Evolutionary conservation across 495 filamentous ascomycete genomes (phyloP).

Genomic region (Aspergillus avenaceus): DNA sequence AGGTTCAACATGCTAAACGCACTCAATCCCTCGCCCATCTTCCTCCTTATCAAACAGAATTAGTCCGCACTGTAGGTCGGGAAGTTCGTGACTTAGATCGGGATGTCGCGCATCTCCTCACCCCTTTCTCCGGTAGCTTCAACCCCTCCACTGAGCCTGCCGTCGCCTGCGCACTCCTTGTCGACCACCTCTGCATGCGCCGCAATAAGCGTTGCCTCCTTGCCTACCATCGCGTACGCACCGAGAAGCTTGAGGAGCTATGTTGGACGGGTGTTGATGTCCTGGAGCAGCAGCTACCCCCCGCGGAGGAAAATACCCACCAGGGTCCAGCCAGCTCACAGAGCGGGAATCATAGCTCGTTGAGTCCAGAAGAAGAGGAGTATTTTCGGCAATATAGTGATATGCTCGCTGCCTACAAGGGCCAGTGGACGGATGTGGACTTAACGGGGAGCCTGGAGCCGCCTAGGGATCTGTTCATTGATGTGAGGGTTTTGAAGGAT

Average conservation of each 20-base stretch:
- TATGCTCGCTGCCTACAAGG: conserved; percentile 92
- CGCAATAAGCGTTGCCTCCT: conserved; percentile 95
- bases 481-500: conserved; percentile 94
- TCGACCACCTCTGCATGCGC: conserved; percentile 92
- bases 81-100: conserved; percentile 95
- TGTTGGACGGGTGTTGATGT: conserved; percentile 89
- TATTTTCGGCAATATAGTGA: conserved; percentile 90
- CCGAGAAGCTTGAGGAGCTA: conserved; percentile 89
- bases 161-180: conserved; percentile 80
- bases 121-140: conserved; percentile 79
- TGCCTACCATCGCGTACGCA: conserved; percentile 85
- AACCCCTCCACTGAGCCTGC: conserved; percentile 80
- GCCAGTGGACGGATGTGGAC: conserved; percentile 98
- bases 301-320: conserved; percentile 20
- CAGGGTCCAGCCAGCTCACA: conserved; percentile 26
- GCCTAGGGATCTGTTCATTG: conserved; percentile 92
- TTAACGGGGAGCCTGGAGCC: conserved; percentile 93
- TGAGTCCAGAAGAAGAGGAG: conserved; percentile 97
- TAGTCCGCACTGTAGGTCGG: conserved; percentile 79
- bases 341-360: conserved; percentile 59
- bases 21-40: conserved; percentile 85
- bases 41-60: conserved; percentile 89
- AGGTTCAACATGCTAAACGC: conserved; percentile 97
- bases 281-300: conserved; percentile 53
- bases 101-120: conserved; percentile 75